Percentiles rank a stretch among this genome's conserved stretches.
These are phyloP conservation scores for Phalaenopsis hybrid DNA, from an alignment of 116 monocot genomes.

Conservation along the genomic window DNA sequence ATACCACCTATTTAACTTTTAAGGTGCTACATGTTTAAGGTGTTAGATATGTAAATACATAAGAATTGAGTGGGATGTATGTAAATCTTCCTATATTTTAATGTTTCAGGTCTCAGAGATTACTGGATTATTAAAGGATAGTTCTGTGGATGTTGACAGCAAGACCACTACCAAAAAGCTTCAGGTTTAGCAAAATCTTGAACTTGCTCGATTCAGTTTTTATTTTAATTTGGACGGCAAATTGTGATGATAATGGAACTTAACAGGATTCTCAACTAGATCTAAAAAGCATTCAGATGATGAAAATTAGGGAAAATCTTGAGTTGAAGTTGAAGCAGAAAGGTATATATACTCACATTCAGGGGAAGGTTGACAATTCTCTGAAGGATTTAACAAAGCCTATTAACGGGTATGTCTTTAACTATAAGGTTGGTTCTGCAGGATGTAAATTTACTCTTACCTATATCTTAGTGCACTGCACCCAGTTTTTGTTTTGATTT, in stretches of 20 bases:
- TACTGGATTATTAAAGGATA: constrained; percentile 8
- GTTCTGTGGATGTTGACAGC: constrained; percentile 12
- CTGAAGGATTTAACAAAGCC: constrained; percentile 15
- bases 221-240: background rate
- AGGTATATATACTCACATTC: constrained; percentile 38
- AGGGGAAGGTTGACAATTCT: constrained; percentile 14
- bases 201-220: background rate
- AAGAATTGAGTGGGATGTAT: too few species aligned
- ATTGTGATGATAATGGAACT: constrained; percentile 9
- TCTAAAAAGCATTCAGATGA: constrained; percentile 65
- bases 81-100: too few species aligned
- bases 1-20: too few species aligned
- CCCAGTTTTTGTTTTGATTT: constrained; percentile 3
- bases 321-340: constrained; percentile 85
- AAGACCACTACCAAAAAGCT: constrained; percentile 17
- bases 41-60: too few species aligned
- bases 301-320: constrained; percentile 74
- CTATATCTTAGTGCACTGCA: background rate
- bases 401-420: constrained; percentile 29
- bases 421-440: background rate
- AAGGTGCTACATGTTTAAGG: too few species aligned
- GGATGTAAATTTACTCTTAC: background rate
- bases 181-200: constrained; percentile 18
- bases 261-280: constrained; percentile 33
- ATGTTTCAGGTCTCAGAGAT: constrained; percentile 21